phyloP scores from a whole-genome alignment of 495 filamentous ascomycete species.

The Barbatosphaeria neglecta region DNA sequence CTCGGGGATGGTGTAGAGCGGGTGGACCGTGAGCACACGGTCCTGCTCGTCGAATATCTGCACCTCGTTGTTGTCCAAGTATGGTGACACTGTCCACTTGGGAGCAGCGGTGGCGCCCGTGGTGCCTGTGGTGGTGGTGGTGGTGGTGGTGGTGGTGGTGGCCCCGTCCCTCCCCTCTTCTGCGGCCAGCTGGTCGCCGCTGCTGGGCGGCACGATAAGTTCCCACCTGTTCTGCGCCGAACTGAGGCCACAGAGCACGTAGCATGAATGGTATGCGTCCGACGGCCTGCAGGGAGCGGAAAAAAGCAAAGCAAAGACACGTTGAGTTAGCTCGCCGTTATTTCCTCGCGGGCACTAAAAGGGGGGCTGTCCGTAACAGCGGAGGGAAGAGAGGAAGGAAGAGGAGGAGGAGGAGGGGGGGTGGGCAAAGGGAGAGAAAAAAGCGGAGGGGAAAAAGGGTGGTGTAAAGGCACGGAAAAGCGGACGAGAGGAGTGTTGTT shows the following conservation, averaged over 20 bases:
- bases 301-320: constrained; percentile 1
- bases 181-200: constrained; percentile 7
- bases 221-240: constrained; percentile 66
- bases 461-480: background rate
- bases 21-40: constrained; percentile 53
- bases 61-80: constrained; percentile 30
- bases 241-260: constrained; percentile 78
- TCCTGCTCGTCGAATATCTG: constrained; percentile 42
- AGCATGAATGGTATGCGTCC: constrained; percentile 88
- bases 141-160: background rate
- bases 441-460: constrained; percentile 1
- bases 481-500: constrained; percentile 4
- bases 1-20: constrained; percentile 75
- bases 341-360: no score
- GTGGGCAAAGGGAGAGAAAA: background rate
- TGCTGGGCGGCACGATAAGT: constrained; percentile 23
- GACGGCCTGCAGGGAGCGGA: constrained; percentile 54
- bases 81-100: constrained; percentile 48
- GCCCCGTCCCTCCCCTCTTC: constrained; percentile 8
- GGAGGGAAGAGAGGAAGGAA: background rate
- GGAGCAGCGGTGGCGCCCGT: background rate
- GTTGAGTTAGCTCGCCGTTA: no score
- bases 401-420: background rate
- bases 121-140: background rate
- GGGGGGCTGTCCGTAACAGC: background rate